A percentile compares a stretch with the other conserved stretches of the same genome.
phyloP scores from a whole-genome alignment of 2,329 filamentous ascomycete species.

The Calonectria ilicicola region DNA sequence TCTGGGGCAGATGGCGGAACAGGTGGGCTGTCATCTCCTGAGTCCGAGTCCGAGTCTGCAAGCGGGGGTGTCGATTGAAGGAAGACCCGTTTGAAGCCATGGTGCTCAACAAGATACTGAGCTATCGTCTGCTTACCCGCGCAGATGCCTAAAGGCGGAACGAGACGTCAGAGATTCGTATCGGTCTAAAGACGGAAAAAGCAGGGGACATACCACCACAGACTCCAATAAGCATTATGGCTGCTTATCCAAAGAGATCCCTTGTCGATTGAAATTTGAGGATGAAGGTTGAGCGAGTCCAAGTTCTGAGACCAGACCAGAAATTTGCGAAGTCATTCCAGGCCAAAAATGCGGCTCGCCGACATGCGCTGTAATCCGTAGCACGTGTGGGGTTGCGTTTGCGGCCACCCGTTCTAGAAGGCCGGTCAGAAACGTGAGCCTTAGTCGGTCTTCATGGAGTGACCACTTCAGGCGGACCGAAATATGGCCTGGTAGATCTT shows the following conservation, averaged over 20 bases:
- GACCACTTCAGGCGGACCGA: constrained; percentile 2
- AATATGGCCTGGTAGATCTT: background rate
- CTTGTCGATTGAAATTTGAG: background rate
- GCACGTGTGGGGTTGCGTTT: constrained; percentile 22
- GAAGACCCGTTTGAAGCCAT: constrained; percentile 82
- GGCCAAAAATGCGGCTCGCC: constrained; percentile 9
- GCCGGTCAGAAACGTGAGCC: background rate
- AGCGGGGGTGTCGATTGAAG: constrained; percentile 53
- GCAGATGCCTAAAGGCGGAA: constrained; percentile 77
- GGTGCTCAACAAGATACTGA: constrained; percentile 85
- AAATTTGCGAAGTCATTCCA: constrained; percentile 9
- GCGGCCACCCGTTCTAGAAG: constrained; percentile 13
- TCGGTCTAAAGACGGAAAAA: background rate
- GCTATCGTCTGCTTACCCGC: constrained; percentile 93
- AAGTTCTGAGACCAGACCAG: background rate
- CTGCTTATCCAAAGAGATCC: background rate
- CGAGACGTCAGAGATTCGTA: constrained; percentile 21
- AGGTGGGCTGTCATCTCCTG: constrained; percentile 24
- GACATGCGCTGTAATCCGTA: constrained; percentile 12
- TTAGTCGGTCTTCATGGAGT: background rate
- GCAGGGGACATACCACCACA: constrained; percentile 71
- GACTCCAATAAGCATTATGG: constrained; percentile 79
- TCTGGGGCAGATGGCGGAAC: constrained; percentile 23
- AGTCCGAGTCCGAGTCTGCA: constrained; percentile 14
- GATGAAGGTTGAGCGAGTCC: background rate